Percentiles rank a stretch among this genome's conserved stretches.
Conservation (phyloP, 2,329 filamentous ascomycete genomes). For the Diaporthe caulivora region DNA sequence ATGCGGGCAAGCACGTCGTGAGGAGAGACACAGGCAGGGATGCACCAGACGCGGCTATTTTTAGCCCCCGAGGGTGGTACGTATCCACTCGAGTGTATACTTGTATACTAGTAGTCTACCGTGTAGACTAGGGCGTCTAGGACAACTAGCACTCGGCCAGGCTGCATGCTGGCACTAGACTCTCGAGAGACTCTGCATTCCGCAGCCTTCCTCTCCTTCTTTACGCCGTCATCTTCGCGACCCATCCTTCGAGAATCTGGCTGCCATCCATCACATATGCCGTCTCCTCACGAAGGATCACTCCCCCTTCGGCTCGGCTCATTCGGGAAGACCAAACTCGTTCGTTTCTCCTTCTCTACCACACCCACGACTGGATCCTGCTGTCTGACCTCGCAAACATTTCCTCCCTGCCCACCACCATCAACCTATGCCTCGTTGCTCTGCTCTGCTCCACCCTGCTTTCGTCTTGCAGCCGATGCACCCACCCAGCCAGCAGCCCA, state of each 20-base stretch:
- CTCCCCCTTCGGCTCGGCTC: slow-evolving; percentile 26
- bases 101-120: neutral
- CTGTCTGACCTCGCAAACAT: slow-evolving; percentile 29
- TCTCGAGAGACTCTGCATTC: neutral
- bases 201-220: slow-evolving; percentile 13
- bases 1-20: neutral
- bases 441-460: neutral
- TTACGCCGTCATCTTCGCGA: slow-evolving; percentile 15
- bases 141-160: neutral
- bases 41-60: slow-evolving; percentile 31
- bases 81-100: neutral
- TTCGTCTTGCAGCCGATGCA: slow-evolving; percentile 2
- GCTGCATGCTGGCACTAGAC: neutral
- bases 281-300: slow-evolving; percentile 16
- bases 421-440: neutral
- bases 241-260: slow-evolving; percentile 5
- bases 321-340: slow-evolving; percentile 23
- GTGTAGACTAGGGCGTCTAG: neutral
- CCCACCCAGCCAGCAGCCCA: neutral
- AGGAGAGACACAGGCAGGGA: slow-evolving; percentile 10
- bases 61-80: slow-evolving; percentile 27
- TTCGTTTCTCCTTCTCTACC: slow-evolving; percentile 15
- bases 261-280: slow-evolving; percentile 11
- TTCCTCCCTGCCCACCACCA: slow-evolving; percentile 4
- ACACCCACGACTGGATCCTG: neutral